A percentile compares a stretch with the other conserved stretches of the same genome.
These are phyloP conservation scores for Sarcomyxa edulis DNA, from an alignment of 768 basidiomycete species.

Conservation along the genomic window DNA sequence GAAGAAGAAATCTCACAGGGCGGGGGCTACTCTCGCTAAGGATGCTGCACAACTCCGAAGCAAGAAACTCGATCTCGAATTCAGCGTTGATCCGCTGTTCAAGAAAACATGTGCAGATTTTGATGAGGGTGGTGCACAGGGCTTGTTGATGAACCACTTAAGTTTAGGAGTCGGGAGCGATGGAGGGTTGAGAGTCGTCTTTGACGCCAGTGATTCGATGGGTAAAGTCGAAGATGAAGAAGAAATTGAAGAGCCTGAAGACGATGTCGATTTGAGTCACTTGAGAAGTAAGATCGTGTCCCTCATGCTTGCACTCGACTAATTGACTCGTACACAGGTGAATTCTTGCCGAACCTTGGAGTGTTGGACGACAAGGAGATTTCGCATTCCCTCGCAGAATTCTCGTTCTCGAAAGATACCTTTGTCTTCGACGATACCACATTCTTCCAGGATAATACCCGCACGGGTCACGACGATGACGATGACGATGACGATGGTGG, in stretches of 20 bases:
- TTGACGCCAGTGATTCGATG: slow-evolving; percentile 92
- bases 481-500: slow-evolving; percentile 36
- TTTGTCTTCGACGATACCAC: slow-evolving; percentile 58
- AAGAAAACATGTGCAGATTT: slow-evolving; percentile 98
- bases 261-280: slow-evolving; percentile 58
- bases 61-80: slow-evolving; percentile 95
- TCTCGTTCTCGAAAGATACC: slow-evolving; percentile 73
- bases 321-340: slow-evolving; percentile 30
- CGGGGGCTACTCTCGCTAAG: slow-evolving; percentile 87
- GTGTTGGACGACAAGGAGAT: slow-evolving; percentile 67
- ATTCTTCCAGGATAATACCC: slow-evolving; percentile 53
- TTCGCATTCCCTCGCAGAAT: slow-evolving; percentile 73
- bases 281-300: slow-evolving; percentile 45
- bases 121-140: slow-evolving; percentile 96
- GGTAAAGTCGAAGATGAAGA: slow-evolving; percentile 71
- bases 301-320: slow-evolving; percentile 7
- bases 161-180: slow-evolving; percentile 72
- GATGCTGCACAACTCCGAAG: slow-evolving; percentile 72
- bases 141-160: slow-evolving; percentile 95
- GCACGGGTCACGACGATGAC: slow-evolving; percentile 34
- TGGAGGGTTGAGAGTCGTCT: slow-evolving; percentile 84
- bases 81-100: slow-evolving; percentile 94
- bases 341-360: slow-evolving; percentile 70
- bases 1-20: slow-evolving; percentile 63
- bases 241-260: slow-evolving; percentile 64